Evolutionary conservation across 768 basidiomycete species (phyloP).

Genomic region (Auriscalpium orientale): DNA sequence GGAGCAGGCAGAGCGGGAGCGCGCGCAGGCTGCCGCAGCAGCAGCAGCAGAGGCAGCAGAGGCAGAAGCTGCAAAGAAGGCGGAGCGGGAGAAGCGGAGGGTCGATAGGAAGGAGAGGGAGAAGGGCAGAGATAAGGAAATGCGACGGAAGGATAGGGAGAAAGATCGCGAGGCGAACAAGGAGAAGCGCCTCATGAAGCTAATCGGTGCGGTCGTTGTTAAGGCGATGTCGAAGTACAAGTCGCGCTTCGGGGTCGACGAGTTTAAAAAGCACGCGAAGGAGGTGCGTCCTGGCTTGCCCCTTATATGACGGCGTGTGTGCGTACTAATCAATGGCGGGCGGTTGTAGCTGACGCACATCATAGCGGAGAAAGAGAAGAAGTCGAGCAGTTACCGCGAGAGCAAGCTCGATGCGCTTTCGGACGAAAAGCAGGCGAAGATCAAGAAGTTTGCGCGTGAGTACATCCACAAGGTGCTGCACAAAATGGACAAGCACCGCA

Average conservation of each 20-base stretch:
- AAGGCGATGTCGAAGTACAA: conserved; percentile 88
- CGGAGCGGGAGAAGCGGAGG: conserved; percentile 18
- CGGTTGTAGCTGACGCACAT: conserved; percentile 66
- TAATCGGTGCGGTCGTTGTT: conserved; percentile 87
- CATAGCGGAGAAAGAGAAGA: conserved; percentile 94
- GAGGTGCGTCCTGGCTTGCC: conserved; percentile 50
- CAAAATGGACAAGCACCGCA: conserved; percentile 46
- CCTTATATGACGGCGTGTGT: neutral
- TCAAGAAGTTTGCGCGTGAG: conserved; percentile 90
- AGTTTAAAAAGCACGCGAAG: conserved; percentile 93
- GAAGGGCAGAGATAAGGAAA: conserved; percentile 6
- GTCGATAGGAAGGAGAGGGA: conserved; percentile 20
- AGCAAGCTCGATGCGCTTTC: conserved; percentile 66
- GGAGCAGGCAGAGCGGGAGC: conserved; percentile 15
- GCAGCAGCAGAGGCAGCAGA: conserved; percentile 18
- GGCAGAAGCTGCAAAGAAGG: conserved; percentile 11
- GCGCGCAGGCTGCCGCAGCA: conserved; percentile 15
- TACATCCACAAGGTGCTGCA: conserved; percentile 77
- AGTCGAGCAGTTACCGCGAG: conserved; percentile 67
- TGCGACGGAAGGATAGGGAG: conserved; percentile 19
- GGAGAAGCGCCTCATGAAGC: conserved; percentile 77
- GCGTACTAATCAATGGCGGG: neutral
- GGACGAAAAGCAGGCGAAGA: conserved; percentile 82
- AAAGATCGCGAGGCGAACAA: conserved; percentile 61
- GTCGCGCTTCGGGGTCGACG: conserved; percentile 63